Evolutionary conservation across 371 early-diverging fungal genomes (phyloP).

Genomic region (Mycotypha africana): DNA sequence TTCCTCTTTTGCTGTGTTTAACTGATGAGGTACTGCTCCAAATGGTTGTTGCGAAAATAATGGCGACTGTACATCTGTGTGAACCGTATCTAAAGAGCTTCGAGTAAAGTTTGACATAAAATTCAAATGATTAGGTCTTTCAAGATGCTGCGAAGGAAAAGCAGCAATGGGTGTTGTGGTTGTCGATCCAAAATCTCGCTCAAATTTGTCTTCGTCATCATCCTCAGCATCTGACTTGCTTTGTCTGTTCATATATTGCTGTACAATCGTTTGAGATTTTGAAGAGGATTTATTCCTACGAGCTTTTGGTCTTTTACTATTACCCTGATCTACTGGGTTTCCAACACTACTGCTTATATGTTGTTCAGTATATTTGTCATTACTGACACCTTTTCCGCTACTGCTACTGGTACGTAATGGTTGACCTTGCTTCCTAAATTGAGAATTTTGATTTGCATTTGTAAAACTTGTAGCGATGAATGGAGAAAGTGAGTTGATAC

Average conservation of each 20-base stretch:
- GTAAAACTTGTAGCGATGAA: slow-evolving; percentile 48
- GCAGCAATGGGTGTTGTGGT: slow-evolving; percentile 10
- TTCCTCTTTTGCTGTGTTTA: too few species aligned
- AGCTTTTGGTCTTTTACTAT: slow-evolving; percentile 1
- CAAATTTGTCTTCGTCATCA: not conserved
- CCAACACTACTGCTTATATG: not conserved
- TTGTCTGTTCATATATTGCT: too few species aligned
- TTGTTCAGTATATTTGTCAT: not conserved
- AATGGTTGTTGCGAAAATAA: too few species aligned
- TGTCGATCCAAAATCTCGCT: not conserved
- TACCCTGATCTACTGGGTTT: too few species aligned
- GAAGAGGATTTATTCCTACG: slow-evolving; percentile 5
- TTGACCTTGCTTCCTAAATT: slow-evolving; percentile 12
- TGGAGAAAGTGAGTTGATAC: slow-evolving; percentile 43
- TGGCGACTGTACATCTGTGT: too few species aligned
- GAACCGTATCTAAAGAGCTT: slow-evolving; percentile 34
- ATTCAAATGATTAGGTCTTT: slow-evolving; percentile 18
- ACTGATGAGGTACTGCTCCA: too few species aligned
- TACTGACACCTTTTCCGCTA: not conserved
- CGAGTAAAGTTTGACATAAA: slow-evolving; percentile 24
- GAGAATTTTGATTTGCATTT: slow-evolving; percentile 26
- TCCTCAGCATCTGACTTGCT: not conserved
- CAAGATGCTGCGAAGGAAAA: not conserved
- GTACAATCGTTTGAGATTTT: not conserved
- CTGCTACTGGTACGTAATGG: not conserved